Base-by-base conservation (phyloP, 108 stramenopile species). In the Cyclotella kingstonii region DNA sequence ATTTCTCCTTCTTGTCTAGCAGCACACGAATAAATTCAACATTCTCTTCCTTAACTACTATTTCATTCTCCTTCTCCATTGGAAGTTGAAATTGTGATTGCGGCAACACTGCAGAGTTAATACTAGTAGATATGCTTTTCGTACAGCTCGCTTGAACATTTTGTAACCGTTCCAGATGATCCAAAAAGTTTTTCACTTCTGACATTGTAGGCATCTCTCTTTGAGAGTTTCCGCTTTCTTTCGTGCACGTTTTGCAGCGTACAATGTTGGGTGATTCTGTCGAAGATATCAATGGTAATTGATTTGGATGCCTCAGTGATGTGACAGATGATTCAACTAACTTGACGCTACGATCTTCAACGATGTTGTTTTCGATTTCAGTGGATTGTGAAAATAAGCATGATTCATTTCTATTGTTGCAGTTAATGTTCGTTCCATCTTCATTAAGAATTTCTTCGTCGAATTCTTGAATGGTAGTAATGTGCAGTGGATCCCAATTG, bases 161-260 rank as follows among this genome's bases (percentile, higher is more conserved):
- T 2, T 44, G 65, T 3, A 54, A n/a, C 21, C 45, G 15, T 36
- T 63, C 51, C 18, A 72, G 31, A 43, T 40, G 41, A 49, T 34
- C 43, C 70, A 72, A 63, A 22, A 72, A 72, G n/a, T 45, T 58
- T 18, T 63, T 38, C 10, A 63, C 70, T 43, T 72, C 62, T 22
- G 25, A 23, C 25, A 72, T 4, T 17, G 70, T 70, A 38, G 59
- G 69, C 9, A 39, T 46, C 31, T 43, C 50, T 2, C 21, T 41
- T 2, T 1, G 5, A 5, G 54, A 44, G 51, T 14, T 34, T 19
- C 22, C 10, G 22, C 45, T 48, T 19, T 33, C 44, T 4, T 26
- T 30, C 22, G 39, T 25, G 2, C n/a, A 40, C n/a, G 39, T 15
- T 14, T 19, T 23, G 46, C 6, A 26, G 33, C 31, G 14, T 28